phyloP scores from a whole-genome alignment of 495 filamentous ascomycete genomes.

The Hyaloscypha bicolor region DNA sequence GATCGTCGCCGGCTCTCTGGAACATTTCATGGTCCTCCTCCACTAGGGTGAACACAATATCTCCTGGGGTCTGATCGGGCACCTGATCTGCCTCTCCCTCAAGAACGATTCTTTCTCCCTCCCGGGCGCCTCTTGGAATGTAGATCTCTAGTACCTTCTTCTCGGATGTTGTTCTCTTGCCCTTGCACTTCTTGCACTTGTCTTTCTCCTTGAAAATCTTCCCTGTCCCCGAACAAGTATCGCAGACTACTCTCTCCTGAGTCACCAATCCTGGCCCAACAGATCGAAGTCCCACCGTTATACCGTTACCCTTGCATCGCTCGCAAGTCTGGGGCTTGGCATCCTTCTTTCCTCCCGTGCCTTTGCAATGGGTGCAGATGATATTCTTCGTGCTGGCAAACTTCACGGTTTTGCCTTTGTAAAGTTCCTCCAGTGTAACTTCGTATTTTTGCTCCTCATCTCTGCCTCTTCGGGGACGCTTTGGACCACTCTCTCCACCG shows the following conservation, averaged over 20 bases:
- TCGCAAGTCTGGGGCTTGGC: slow-evolving; percentile 84
- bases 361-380: slow-evolving; percentile 84
- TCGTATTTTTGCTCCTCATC: slow-evolving; percentile 90
- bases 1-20: slow-evolving; percentile 77
- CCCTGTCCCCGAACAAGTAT: slow-evolving; percentile 78
- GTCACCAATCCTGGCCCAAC: slow-evolving; percentile 84
- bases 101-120: slow-evolving; percentile 87
- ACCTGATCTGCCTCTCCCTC: slow-evolving; percentile 95
- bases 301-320: slow-evolving; percentile 76
- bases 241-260: slow-evolving; percentile 71
- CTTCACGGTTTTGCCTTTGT: slow-evolving; percentile 97
- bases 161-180: slow-evolving; percentile 74
- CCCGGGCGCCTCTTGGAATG: slow-evolving; percentile 84
- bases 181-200: slow-evolving; percentile 98
- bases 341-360: slow-evolving; percentile 88
- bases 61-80: slow-evolving; percentile 87
- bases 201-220: slow-evolving; percentile 91
- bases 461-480: slow-evolving; percentile 68
- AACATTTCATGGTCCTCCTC: slow-evolving; percentile 84
- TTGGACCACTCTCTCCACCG: slow-evolving; percentile 49
- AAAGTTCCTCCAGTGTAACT: slow-evolving; percentile 88
- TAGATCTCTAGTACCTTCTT: slow-evolving; percentile 96
- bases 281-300: slow-evolving; percentile 69
- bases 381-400: slow-evolving; percentile 93
- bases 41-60: slow-evolving; percentile 84